These are phyloP conservation scores for Aureobasidium melanogenum DNA, from an alignment of 2,329 filamentous ascomycete species.

Conservation along the genomic window DNA sequence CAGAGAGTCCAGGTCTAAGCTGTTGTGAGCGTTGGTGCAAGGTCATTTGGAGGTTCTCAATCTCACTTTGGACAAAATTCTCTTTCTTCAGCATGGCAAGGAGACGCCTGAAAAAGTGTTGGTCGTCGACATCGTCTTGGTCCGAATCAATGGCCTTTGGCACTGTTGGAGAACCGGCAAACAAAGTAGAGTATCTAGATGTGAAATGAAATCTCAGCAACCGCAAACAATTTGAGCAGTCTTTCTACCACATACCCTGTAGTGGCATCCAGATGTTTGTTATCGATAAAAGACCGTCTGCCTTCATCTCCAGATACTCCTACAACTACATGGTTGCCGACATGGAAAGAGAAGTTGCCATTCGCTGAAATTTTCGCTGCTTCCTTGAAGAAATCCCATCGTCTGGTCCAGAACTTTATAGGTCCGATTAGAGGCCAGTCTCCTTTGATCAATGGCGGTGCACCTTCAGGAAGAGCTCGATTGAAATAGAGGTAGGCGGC, in stretches of 20 bases:
- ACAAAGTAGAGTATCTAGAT: slow-evolving; percentile 8
- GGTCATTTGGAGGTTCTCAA: not conserved
- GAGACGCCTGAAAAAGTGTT: slow-evolving; percentile 25
- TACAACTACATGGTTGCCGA: slow-evolving; percentile 38
- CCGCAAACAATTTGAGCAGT: not conserved
- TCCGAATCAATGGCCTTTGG: not conserved
- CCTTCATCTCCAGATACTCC: slow-evolving; percentile 36
- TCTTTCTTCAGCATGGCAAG: slow-evolving; percentile 31
- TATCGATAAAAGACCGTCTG: slow-evolving; percentile 39
- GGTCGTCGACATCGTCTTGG: not conserved
- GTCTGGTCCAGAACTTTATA: slow-evolving; percentile 37
- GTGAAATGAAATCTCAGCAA: slow-evolving; percentile 19
- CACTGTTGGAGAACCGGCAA: slow-evolving; percentile 4
- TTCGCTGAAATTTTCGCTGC: slow-evolving; percentile 25
- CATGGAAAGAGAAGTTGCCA: slow-evolving; percentile 43
- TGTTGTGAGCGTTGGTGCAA: not conserved
- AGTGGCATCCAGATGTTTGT: slow-evolving; percentile 34
- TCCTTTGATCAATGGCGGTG: slow-evolving; percentile 17
- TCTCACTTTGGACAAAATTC: slow-evolving; percentile 26
- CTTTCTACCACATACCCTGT: slow-evolving; percentile 30
- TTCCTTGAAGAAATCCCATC: slow-evolving; percentile 37
- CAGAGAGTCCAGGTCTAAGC: slow-evolving; percentile 31
- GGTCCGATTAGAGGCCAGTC: slow-evolving; percentile 37
- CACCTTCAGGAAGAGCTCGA: slow-evolving; percentile 19
- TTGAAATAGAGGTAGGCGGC: slow-evolving; percentile 16